Conservation (phyloP, 108 stramenopile genomes). For the Cylindrotheca fusiformis region DNA sequence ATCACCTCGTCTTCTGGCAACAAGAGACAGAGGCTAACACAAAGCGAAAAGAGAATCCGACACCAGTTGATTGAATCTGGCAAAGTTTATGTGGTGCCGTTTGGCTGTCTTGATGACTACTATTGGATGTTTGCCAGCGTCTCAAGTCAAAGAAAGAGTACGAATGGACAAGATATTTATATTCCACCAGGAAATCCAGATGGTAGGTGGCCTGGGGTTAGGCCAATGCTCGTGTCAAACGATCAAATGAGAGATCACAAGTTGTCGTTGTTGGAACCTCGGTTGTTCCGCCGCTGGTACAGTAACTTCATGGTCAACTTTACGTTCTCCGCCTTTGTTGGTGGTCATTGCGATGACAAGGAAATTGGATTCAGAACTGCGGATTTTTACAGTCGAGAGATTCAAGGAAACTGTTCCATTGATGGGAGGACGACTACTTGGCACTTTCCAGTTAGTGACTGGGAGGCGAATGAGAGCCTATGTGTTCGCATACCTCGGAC, state of each 20-base stretch:
- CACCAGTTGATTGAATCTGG: conserved; percentile 26
- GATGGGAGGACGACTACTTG: conserved; percentile 33
- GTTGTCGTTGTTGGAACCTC: conserved; percentile 70
- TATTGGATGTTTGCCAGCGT: conserved; percentile 89
- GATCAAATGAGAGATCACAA: conserved; percentile 89
- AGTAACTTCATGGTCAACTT: conserved; percentile 81
- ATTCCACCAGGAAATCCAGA: conserved; percentile 46
- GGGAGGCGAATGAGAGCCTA: conserved; percentile 70
- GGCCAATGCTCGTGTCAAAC: conserved; percentile 80
- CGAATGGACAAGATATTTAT: conserved; percentile 33
- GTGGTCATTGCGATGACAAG: conserved; percentile 52
- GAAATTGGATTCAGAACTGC: conserved; percentile 70
- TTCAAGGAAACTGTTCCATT: conserved; percentile 56
- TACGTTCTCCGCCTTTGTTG: conserved; percentile 73
- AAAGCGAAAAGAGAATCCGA: conserved; percentile 33
- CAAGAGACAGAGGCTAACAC: conserved; percentile 31
- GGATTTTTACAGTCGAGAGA: conserved; percentile 86
- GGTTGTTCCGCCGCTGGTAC: conserved; percentile 81
- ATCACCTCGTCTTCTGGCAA: conserved; percentile 19
- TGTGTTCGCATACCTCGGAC: conserved; percentile 70
- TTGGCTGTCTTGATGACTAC: conserved; percentile 73
- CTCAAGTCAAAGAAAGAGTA: conserved; percentile 41
- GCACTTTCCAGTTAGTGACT: conserved; percentile 87
- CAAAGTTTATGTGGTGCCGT: conserved; percentile 58
- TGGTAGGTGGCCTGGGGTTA: conserved; percentile 70